Percentiles rank a stretch among this genome's conserved stretches.
Evolutionary conservation across 2,329 filamentous ascomycete genomes (phyloP).

Genomic region (Samsoniella hepiali): DNA sequence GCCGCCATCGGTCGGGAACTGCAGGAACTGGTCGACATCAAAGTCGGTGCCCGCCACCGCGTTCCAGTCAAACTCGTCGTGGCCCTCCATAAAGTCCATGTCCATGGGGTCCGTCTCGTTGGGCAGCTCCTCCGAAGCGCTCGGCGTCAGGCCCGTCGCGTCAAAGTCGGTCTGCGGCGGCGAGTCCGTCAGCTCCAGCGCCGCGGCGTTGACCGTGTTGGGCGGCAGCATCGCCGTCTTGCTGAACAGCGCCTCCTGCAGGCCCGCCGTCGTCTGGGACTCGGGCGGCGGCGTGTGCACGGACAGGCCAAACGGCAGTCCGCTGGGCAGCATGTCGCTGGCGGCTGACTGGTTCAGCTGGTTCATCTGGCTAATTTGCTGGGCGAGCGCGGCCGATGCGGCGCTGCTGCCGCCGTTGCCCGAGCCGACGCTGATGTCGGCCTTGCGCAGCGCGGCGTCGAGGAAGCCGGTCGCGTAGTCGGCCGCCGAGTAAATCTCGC

Average conservation of each 20-base stretch:
- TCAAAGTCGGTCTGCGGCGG: constrained; percentile 46
- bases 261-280: constrained; percentile 33
- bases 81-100: constrained; percentile 45
- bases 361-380: background rate
- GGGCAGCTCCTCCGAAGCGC: constrained; percentile 41
- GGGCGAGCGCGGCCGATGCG: constrained; percentile 25
- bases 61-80: constrained; percentile 54
- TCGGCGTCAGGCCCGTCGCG: constrained; percentile 41
- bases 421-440: constrained; percentile 65
- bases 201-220: constrained; percentile 37
- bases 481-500: constrained; percentile 89
- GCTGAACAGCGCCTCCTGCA: constrained; percentile 36
- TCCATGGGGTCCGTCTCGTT: constrained; percentile 38
- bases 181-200: constrained; percentile 37
- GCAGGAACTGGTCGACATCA: constrained; percentile 58
- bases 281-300: constrained; percentile 55
- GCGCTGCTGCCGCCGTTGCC: constrained; percentile 2
- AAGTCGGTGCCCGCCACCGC: constrained; percentile 50
- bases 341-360: background rate
- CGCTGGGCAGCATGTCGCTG: constrained; percentile 35
- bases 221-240: constrained; percentile 36
- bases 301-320: constrained; percentile 35
- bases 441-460: constrained; percentile 87
- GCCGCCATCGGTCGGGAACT: constrained; percentile 52
- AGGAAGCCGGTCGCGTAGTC: constrained; percentile 94